A percentile compares a stretch with the other conserved stretches of the same genome.
Conservation (phyloP, 257 asterid species). For the Lycium barbarum region DNA sequence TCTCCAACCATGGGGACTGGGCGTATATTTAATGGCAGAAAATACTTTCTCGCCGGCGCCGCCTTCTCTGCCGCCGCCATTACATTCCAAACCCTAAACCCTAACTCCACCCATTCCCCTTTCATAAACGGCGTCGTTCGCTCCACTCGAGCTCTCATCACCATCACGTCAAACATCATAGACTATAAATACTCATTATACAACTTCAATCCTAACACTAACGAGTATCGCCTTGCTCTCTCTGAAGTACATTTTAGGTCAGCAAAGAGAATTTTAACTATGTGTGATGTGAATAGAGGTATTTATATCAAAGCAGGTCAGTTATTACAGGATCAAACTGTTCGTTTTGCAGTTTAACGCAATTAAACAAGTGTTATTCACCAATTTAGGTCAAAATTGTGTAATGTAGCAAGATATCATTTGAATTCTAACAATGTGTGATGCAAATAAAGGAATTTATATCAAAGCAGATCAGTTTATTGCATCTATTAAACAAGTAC, state of each 20-base stretch:
- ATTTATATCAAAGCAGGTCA: slow-evolving; percentile 44
- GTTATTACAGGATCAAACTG: no score
- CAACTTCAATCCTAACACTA: slow-evolving; percentile 52
- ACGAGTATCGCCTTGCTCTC: slow-evolving; percentile 53
- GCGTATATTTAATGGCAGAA: slow-evolving; percentile 9
- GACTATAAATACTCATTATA: slow-evolving; percentile 79
- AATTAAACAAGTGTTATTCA: no score
- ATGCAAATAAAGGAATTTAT: slow-evolving; percentile 84
- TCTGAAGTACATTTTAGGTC: slow-evolving; percentile 89
- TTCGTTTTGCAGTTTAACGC: no score
- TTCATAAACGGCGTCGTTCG: slow-evolving; percentile 75
- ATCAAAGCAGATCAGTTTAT: slow-evolving; percentile 58
- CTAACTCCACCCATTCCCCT: slow-evolving; percentile 41
- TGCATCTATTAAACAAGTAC: no score
- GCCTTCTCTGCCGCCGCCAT: slow-evolving; percentile 63
- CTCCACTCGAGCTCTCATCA: slow-evolving; percentile 75
- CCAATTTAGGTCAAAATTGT: no score
- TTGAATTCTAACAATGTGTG: slow-evolving; percentile 60
- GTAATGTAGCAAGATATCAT: no score
- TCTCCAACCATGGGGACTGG: slow-evolving; percentile 28
- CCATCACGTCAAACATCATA: slow-evolving; percentile 66
- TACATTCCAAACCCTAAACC: slow-evolving; percentile 43
- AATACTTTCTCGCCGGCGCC: slow-evolving; percentile 56
- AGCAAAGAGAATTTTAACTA: slow-evolving; percentile 65
- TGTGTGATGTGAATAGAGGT: slow-evolving; percentile 87